Base-by-base conservation (phyloP, 1,284 basidiomycete genomes). In the Chiua sp. region DNA sequence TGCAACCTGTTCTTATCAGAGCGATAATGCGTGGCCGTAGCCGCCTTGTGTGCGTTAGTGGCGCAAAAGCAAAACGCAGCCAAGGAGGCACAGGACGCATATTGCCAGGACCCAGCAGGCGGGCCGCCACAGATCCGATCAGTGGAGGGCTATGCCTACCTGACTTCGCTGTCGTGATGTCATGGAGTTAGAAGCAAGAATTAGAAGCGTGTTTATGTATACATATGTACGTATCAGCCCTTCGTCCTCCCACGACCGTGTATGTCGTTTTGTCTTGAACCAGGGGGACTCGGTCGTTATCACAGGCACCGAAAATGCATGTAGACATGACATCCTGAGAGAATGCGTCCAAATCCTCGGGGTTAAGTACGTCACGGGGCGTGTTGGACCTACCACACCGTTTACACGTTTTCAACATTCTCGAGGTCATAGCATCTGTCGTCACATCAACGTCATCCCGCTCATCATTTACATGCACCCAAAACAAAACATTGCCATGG, bases 21-120 rank as follows among this genome's bases (percentile, higher is more conserved):
- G 11, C 39, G 4, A 42, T 42, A n/a, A 64, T 46, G 55, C 16
- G 42, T 58, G 44, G n/a, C 33, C 37, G 49, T 59, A 93, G 91
- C 92, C 69, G 92, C 92, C 23, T 77, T 93, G 53, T 89, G 90
- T 68, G 91, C 91, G 11, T 79, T 92, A 49, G 65, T 76, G 20
- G 72, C 74, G 37, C 62, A 72, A 6, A 72, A 62, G 55, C 70
- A 76, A 54, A 63, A 47, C 28, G 50, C 59, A 23, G 59, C 63
- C 23, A 66, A 61, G 55, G 59, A 59, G 42, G 48, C 4, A 20
- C 59, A 63, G 6, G 55, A 48, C 13, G 47, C 47, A 33, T 56
- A 61, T 39, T 30, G 18, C 12, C 57, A 63, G 30, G 65, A 66
- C 13, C 16, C 39, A 3, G 5, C 53, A 12, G 39, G 54, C 37